phyloP scores from a whole-genome alignment of 2,329 filamentous ascomycete genomes.

The Geoglossum cookeanum region DNA sequence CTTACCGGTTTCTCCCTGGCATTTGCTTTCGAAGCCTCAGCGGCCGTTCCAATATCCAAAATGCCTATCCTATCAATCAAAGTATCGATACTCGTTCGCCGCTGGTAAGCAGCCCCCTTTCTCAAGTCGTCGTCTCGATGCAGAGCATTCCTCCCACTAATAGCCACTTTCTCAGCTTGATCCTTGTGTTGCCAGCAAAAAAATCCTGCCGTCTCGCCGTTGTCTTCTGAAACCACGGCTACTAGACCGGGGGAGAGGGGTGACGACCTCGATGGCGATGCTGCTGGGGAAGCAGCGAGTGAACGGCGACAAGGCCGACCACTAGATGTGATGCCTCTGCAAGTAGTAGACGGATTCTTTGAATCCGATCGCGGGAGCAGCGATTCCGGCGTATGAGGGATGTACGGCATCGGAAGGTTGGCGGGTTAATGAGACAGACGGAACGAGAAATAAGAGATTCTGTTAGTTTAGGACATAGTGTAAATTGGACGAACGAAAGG shows the following conservation, averaged over 20 bases:
- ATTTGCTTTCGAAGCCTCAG: neutral
- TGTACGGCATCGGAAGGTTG: slow-evolving; percentile 2
- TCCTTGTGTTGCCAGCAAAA: slow-evolving; percentile 96
- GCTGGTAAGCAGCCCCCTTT: slow-evolving; percentile 11
- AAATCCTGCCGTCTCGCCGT: slow-evolving; percentile 38
- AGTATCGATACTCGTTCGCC: slow-evolving; percentile 68
- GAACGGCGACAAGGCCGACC: slow-evolving; percentile 6
- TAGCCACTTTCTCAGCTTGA: slow-evolving; percentile 39
- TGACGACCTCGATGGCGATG: neutral
- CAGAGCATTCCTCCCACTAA: slow-evolving; percentile 27
- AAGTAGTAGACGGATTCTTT: slow-evolving; percentile 6
- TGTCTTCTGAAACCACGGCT: slow-evolving; percentile 12
- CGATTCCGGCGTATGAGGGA: slow-evolving; percentile 5
- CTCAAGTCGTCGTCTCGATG: slow-evolving; percentile 23
- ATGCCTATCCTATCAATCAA: slow-evolving; percentile 62
- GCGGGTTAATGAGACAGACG: neutral
- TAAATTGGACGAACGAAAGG: neutral
- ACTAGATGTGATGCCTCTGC: slow-evolving; percentile 4
- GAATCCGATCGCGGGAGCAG: slow-evolving; percentile 6
- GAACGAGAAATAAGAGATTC: neutral
- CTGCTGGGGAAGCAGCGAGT: slow-evolving; percentile 2
- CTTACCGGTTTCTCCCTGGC: slow-evolving; percentile 4
- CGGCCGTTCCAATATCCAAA: slow-evolving; percentile 33
- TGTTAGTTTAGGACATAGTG: neutral
- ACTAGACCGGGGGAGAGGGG: slow-evolving; percentile 12